Base-by-base conservation (phyloP, 306 rosid species). In the Sindora glabra region DNA sequence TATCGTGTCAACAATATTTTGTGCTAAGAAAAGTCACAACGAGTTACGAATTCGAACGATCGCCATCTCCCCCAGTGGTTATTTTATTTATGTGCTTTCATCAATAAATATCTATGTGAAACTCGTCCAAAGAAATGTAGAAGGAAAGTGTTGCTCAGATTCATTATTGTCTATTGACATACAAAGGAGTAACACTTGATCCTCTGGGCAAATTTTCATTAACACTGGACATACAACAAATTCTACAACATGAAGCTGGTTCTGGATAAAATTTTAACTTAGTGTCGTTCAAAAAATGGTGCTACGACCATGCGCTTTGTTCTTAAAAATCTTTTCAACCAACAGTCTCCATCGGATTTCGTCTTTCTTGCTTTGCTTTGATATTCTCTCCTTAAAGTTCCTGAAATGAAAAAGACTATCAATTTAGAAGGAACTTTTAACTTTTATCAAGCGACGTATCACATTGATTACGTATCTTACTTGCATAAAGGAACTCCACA, bases 401-500 rank as follows among this genome's bases (percentile, higher is more conserved):
- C 96, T 91, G 98, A 76, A 85, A 75, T 51, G 23, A 56, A n/a
- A 61, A 10, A 3, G 29, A 21, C 64, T 52, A 18, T 48, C 19
- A 14, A 50, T 37, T 60, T 17, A 23, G 10, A 50, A 8, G 21
- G 22, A 47, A 52, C 5, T 63, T 14, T 30, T 27, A 48, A 40
- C 27, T 32, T n/a, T 19, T 48, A 36, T 39, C 11, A 32, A 54
- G 29, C 17, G 53, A 34, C 21, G 47, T 39, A 27, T 26, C 13
- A 36, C 16, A 8, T 30, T 5, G 24, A 64, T 22, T 47, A 10
- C 0, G 15, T 5, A 37, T 15, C 10, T 64, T 60, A 91, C 98
- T 95, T 79, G 95, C 96, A 92, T 46, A 88, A 70, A 19, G 96
- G 96, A 57, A 92, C 98, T 68, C 77, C 59, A 36, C 98, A 92